Conservation (phyloP, 106 monocot species). For the Chionographis japonica region DNA sequence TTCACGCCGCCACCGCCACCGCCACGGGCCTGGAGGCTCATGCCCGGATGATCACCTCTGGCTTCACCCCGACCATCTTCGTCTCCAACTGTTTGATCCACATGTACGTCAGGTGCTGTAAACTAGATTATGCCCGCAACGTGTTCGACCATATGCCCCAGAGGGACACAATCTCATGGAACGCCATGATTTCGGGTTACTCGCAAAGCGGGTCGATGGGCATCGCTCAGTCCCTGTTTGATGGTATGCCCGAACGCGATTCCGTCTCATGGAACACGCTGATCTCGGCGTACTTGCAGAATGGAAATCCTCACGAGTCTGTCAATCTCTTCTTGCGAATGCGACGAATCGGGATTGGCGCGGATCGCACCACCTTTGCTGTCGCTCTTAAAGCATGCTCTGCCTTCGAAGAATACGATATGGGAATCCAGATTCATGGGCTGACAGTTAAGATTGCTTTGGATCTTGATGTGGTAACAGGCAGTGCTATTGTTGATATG, state of each 20-base stretch:
- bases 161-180: conserved; percentile 51
- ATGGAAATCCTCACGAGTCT: conserved; percentile 13
- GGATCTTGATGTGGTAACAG: conserved; percentile 38
- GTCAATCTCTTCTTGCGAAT: conserved; percentile 33
- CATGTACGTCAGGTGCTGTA: conserved; percentile 53
- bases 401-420: conserved; percentile 13
- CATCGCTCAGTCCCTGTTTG: conserved; percentile 24
- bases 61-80: conserved; percentile 70
- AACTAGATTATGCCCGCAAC: conserved; percentile 21
- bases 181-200: conserved; percentile 46
- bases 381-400: conserved; percentile 43
- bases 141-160: conserved; percentile 46
- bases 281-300: conserved; percentile 36
- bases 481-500: conserved; percentile 72
- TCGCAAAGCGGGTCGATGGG: conserved; percentile 18
- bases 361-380: conserved; percentile 52
- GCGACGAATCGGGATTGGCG: conserved; percentile 6
- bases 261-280: conserved; percentile 63
- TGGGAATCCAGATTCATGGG: conserved; percentile 53
- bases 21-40: conserved; percentile 35
- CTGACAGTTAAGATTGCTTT: conserved; percentile 32
- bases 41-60: conserved; percentile 46
- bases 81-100: conserved; percentile 70
- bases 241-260: conserved; percentile 42
- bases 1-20: background rate